Evolutionary conservation across 306 rosid genomes (phyloP).

Genomic region (Astragalus glycyphyllos): DNA sequence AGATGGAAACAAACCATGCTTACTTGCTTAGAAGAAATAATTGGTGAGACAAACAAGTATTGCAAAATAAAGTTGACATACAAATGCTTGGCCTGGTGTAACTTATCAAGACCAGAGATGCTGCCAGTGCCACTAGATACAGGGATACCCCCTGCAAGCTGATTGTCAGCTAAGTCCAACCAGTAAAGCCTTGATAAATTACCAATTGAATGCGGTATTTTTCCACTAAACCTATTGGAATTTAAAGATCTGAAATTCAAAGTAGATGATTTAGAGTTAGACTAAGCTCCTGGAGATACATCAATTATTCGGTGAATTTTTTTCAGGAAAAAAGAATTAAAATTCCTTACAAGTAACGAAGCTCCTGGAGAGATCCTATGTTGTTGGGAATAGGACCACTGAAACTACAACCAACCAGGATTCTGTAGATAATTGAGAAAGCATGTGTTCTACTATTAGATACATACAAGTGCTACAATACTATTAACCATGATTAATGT

Average conservation of each 20-base stretch:
- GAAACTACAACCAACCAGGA: slow-evolving; percentile 72
- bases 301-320: too few relatives aligned
- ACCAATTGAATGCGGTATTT: slow-evolving; percentile 57
- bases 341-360: slow-evolving; percentile 61
- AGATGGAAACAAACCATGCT: too few relatives aligned
- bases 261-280: slow-evolving; percentile 17
- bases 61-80: slow-evolving; percentile 33
- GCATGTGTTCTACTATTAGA: slow-evolving; percentile 27
- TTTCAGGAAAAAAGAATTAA: too few relatives aligned
- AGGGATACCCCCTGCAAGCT: slow-evolving; percentile 53
- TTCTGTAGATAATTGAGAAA: slow-evolving; percentile 44
- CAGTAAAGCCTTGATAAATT: slow-evolving; percentile 48
- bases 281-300: slow-evolving; percentile 50
- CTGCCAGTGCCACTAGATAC: slow-evolving; percentile 46
- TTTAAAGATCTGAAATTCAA: slow-evolving; percentile 52
- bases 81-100: slow-evolving; percentile 51
- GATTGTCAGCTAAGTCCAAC: slow-evolving; percentile 56
- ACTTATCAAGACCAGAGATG: slow-evolving; percentile 57
- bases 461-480: background rate
- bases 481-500: too few relatives aligned
- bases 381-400: slow-evolving; percentile 63
- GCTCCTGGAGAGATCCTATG: slow-evolving; percentile 62
- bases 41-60: too few relatives aligned
- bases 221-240: slow-evolving; percentile 48
- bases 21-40: background rate